Percentiles rank a stretch among this genome's conserved stretches.
These are phyloP conservation scores for Hypoxylon fragiforme DNA, from an alignment of 495 filamentous ascomycete genomes.

Conservation along the genomic window DNA sequence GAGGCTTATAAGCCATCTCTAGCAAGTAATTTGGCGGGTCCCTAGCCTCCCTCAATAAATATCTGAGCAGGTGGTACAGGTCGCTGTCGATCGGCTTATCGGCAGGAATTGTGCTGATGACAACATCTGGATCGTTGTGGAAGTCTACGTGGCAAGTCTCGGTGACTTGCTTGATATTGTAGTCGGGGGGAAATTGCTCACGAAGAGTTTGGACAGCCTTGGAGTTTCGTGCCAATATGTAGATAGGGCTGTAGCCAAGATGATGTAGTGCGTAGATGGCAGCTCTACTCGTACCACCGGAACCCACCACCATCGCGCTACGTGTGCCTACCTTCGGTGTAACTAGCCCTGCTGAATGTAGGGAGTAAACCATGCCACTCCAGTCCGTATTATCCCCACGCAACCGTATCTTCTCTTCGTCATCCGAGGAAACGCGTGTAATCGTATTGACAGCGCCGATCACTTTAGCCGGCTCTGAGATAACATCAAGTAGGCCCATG, in stretches of 20 bases:
- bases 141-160: slow-evolving; percentile 54
- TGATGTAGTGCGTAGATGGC: slow-evolving; percentile 85
- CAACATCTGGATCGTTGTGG: slow-evolving; percentile 76
- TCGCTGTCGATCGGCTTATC: slow-evolving; percentile 77
- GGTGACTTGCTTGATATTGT: slow-evolving; percentile 69
- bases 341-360: slow-evolving; percentile 70
- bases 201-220: slow-evolving; percentile 68
- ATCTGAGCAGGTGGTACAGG: slow-evolving; percentile 68
- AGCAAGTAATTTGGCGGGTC: slow-evolving; percentile 63
- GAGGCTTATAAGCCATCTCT: slow-evolving; percentile 97
- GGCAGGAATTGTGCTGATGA: slow-evolving; percentile 89
- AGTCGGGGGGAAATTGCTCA: slow-evolving; percentile 72
- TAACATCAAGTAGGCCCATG: slow-evolving; percentile 76
- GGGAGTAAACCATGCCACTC: slow-evolving; percentile 82
- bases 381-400: slow-evolving; percentile 95
- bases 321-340: slow-evolving; percentile 40
- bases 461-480: slow-evolving; percentile 73
- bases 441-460: slow-evolving; percentile 98
- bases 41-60: slow-evolving; percentile 61
- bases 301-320: slow-evolving; percentile 76
- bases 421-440: slow-evolving; percentile 48
- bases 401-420: slow-evolving; percentile 52
- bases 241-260: slow-evolving; percentile 84
- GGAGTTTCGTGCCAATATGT: slow-evolving; percentile 78
- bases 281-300: slow-evolving; percentile 88